Percentiles rank a stretch among this genome's conserved stretches.
Evolutionary conservation across 176 grass and related monocot genomes (phyloP).

Genomic region (Carex scoparia): DNA sequence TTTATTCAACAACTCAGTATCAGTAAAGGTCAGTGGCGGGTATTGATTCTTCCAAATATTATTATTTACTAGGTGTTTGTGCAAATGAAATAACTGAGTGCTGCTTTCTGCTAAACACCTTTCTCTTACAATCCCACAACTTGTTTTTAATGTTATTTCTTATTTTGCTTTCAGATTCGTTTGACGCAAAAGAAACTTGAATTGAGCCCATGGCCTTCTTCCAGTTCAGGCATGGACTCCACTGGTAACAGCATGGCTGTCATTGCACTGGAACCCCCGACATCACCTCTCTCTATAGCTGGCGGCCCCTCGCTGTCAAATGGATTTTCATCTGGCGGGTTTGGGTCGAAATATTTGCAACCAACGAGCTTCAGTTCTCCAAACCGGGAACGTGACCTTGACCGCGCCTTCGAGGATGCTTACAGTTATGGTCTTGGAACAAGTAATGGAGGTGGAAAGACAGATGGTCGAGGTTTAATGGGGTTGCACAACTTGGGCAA

Average conservation of each 20-base stretch:
- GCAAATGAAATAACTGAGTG: neutral
- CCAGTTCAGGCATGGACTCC: slow-evolving; percentile 32
- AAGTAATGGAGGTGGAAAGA: slow-evolving; percentile 25
- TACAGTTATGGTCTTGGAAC: slow-evolving; percentile 52
- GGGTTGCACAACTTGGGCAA: slow-evolving; percentile 95
- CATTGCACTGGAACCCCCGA: slow-evolving; percentile 69
- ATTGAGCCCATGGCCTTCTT: slow-evolving; percentile 25
- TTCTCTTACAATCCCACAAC: neutral
- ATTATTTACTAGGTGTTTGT: neutral
- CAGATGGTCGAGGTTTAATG: slow-evolving; percentile 63
- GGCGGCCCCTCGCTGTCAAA: slow-evolving; percentile 75
- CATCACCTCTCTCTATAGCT: slow-evolving; percentile 80
- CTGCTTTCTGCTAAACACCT: neutral
- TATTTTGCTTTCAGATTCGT: slow-evolving; percentile 63
- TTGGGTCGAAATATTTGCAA: slow-evolving; percentile 51
- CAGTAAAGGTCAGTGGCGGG: neutral
- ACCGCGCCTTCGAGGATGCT: slow-evolving; percentile 47
- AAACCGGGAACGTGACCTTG: slow-evolving; percentile 39
- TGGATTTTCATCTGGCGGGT: slow-evolving; percentile 52
- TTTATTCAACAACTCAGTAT: slow-evolving; percentile 8
- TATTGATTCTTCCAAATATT: neutral
- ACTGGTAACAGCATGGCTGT: slow-evolving; percentile 81
- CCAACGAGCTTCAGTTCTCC: slow-evolving; percentile 55
- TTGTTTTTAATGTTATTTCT: slow-evolving; percentile 18
- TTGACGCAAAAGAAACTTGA: slow-evolving; percentile 46